Evolutionary conservation across 202 grass and related monocot species (phyloP).

Genomic region (Panicum hallii): DNA sequence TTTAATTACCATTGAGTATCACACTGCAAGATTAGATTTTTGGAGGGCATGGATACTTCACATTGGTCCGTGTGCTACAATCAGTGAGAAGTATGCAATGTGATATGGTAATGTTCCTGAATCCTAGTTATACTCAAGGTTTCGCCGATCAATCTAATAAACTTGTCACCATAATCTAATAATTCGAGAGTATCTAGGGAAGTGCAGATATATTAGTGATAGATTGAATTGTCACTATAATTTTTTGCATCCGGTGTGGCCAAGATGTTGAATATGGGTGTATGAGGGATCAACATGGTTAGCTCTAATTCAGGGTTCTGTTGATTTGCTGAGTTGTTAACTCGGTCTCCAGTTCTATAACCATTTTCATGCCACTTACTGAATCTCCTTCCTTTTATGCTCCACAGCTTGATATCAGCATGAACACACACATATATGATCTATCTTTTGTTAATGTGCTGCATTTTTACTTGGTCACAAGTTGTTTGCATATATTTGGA

Average conservation of each 20-base stretch:
- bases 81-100: not conserved
- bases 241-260: not conserved
- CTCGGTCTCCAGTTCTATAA: not conserved
- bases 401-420: not conserved
- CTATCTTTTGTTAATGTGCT: too few species aligned
- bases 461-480: not conserved
- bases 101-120: not conserved
- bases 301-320: too few species aligned
- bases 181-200: not conserved
- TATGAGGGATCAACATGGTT: not conserved
- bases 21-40: not conserved
- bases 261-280: not conserved
- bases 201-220: not conserved
- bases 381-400: not conserved
- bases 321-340: not conserved
- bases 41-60: not conserved
- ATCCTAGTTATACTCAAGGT: not conserved
- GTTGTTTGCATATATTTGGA: not conserved
- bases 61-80: not conserved
- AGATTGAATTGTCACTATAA: not conserved
- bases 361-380: not conserved
- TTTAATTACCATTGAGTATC: not conserved
- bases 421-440: not conserved
- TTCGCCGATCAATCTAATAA: not conserved
- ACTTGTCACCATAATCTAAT: not conserved